phyloP scores from a whole-genome alignment of 2,329 filamentous ascomycete genomes.

The Verticillium klebahnii region DNA sequence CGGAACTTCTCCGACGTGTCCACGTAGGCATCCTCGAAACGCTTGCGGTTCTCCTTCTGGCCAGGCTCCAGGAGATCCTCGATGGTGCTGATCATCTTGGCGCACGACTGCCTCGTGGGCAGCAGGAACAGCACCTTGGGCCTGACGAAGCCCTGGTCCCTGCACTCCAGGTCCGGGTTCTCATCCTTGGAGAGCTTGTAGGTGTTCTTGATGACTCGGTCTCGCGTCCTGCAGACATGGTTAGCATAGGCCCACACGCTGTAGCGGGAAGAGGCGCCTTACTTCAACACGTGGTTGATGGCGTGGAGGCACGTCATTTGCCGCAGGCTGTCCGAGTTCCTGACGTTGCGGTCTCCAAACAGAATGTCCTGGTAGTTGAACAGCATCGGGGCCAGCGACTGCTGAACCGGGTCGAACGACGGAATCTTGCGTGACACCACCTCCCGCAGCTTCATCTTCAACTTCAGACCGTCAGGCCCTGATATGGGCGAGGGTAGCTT shows the following conservation, averaged over 20 bases:
- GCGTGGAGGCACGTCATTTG: constrained; percentile 75
- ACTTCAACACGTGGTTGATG: constrained; percentile 89
- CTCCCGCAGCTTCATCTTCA: constrained; percentile 67
- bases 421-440: constrained; percentile 48
- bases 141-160: constrained; percentile 92
- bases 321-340: constrained; percentile 65
- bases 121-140: constrained; percentile 90
- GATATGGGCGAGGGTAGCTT: constrained; percentile 29
- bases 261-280: constrained; percentile 18
- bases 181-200: constrained; percentile 67
- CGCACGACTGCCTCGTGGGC: constrained; percentile 83
- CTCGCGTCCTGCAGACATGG: constrained; percentile 59
- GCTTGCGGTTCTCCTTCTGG: constrained; percentile 90
- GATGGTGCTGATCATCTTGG: constrained; percentile 72
- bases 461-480: constrained; percentile 44
- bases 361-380: constrained; percentile 82
- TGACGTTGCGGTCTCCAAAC: constrained; percentile 65
- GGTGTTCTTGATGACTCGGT: constrained; percentile 90
- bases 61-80: constrained; percentile 73
- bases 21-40: constrained; percentile 81
- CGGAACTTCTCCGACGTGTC: constrained; percentile 65
- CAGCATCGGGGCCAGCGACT: constrained; percentile 63
- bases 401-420: constrained; percentile 57
- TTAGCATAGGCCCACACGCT: constrained; percentile 8
- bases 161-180: constrained; percentile 64